Base-by-base conservation (phyloP, 768 basidiomycete species). In the Collybiopsis confluens region DNA sequence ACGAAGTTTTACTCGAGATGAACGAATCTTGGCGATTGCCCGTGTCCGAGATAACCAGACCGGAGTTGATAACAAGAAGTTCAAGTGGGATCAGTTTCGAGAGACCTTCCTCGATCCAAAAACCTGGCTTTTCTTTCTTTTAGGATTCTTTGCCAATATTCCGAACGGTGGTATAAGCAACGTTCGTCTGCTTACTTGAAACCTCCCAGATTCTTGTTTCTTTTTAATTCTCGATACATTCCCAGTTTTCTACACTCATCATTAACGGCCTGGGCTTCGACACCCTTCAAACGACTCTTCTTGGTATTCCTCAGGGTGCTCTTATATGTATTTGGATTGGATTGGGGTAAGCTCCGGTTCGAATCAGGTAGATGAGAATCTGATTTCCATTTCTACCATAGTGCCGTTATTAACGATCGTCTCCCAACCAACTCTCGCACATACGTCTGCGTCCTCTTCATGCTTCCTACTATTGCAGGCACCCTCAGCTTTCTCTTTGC, bases 11-110 rank as follows among this genome's bases (percentile, higher is more conserved):
- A 61, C 54, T 13, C 46, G 61, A 13, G 58, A 64, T n/a, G 64
- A 70, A 45, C 58, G 62, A 16, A 41, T 67, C 35, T 54, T 70
- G 11, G 62, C 60, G n/a, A 59, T 69, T 21, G 60, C 65, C 47
- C 59, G 68, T 10, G 59, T 66, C 1, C 59, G 68, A 8, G 47
- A 45, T 16, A 63, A 64, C 50, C 56, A 56, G 50, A 51, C 54
- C 45, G 47, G 57, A 54, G 56, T 68, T 36, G 70, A 56, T 20
- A 46, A 46, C 21, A 52, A 37, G 38, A 52, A 18, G 15, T 45
- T 49, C 33, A 55, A 52, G 33, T 45, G 42, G 54, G 57, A 58
- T 37, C 55, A 58, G 42, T 57, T 53, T 33, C 20, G 28, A n/a
- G 56, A 58, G 33, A 28, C 62, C 1, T 52, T 65, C 21, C 45